A percentile compares a stretch with the other conserved stretches of the same genome.
phyloP scores from a whole-genome alignment of 768 basidiomycete species.

The Hypholoma sublateritium region DNA sequence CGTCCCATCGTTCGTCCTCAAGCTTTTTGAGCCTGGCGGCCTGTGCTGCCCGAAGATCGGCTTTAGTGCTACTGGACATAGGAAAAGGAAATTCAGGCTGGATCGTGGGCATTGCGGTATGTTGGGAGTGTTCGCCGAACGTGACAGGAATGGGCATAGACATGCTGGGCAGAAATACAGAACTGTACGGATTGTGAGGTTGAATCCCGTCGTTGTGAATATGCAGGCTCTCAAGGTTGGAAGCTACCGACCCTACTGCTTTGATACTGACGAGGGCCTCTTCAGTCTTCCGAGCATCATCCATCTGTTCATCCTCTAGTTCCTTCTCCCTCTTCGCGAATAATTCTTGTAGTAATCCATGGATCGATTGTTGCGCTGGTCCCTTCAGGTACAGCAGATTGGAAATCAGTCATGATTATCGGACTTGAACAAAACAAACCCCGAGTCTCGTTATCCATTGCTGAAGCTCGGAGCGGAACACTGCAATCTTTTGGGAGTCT shows the following conservation, averaged over 20 bases:
- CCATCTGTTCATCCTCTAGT: constrained; percentile 1
- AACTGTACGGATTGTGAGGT: background rate
- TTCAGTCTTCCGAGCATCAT: constrained; percentile 5
- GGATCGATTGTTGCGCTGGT: constrained; percentile 5
- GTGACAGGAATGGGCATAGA: background rate
- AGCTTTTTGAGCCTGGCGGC: background rate
- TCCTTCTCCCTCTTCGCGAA: constrained; percentile 3
- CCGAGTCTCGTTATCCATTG: constrained; percentile 16
- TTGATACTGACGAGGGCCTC: background rate
- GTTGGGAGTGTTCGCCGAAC: background rate
- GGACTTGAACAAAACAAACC: constrained; percentile 5
- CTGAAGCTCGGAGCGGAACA: constrained; percentile 8
- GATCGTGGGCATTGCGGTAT: background rate
- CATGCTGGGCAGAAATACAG: background rate
- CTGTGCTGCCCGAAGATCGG: background rate
- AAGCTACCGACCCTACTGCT: background rate
- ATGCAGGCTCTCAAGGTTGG: constrained; percentile 1
- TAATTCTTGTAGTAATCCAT: constrained; percentile 12
- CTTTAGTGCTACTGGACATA: background rate
- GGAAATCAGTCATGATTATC: too few species aligned
- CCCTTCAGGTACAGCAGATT: too few species aligned
- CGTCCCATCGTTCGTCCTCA: background rate
- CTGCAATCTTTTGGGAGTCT: constrained; percentile 13
- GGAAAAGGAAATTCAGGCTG: background rate
- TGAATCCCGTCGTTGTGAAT: background rate